Percentiles rank a stretch among this genome's conserved stretches.
Conservation (phyloP, 176 grass and related monocot species). For the Musa beccarii region DNA sequence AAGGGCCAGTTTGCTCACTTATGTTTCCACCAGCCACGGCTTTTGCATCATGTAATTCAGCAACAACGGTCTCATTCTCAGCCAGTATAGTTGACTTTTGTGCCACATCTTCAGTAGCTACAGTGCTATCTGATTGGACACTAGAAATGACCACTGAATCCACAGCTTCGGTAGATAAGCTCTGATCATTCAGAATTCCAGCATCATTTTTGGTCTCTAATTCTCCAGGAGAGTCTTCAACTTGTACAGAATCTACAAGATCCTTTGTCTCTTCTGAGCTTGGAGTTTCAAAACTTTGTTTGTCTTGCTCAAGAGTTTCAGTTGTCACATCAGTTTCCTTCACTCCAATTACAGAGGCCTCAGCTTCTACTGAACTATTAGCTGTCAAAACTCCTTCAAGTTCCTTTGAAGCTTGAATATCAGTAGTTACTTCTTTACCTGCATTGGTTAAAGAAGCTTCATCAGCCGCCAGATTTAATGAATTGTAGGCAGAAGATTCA, state of each 20-base stretch:
- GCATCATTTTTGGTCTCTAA: neutral
- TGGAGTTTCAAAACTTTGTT: slow-evolving; percentile 1
- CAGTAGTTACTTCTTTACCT: slow-evolving; percentile 12
- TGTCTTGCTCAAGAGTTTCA: slow-evolving; percentile 18
- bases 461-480: neutral
- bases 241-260: slow-evolving; percentile 1
- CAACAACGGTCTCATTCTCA: slow-evolving; percentile 20
- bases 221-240: neutral
- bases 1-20: neutral
- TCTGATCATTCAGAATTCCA: neutral
- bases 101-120: slow-evolving; percentile 6
- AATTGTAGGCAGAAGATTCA: slow-evolving; percentile 8
- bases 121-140: slow-evolving; percentile 16
- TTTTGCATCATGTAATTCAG: slow-evolving; percentile 25
- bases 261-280: neutral
- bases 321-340: slow-evolving; percentile 14
- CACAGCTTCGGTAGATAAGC: neutral
- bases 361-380: slow-evolving; percentile 12
- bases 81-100: slow-evolving; percentile 12
- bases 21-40: slow-evolving; percentile 28
- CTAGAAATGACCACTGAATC: neutral
- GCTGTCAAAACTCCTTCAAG: slow-evolving; percentile 16
- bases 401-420: slow-evolving; percentile 10
- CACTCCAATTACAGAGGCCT: slow-evolving; percentile 29
- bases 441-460: neutral